Evolutionary conservation across 345 rosid genomes (phyloP).

Genomic region (Eucalyptus erythrocorys): DNA sequence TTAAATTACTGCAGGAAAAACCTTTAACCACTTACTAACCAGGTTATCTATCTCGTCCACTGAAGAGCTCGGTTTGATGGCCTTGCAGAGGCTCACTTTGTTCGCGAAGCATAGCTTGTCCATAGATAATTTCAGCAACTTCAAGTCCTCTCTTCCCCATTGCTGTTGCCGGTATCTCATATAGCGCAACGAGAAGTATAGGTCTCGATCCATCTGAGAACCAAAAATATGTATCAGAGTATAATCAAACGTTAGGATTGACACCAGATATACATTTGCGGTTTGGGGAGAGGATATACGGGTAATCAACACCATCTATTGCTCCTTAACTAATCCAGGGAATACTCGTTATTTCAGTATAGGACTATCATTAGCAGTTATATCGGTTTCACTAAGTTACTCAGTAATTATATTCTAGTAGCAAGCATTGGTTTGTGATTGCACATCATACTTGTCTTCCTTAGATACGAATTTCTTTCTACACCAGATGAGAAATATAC

Average conservation of each 20-base stretch:
- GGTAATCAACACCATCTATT: background rate
- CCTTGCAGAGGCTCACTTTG: background rate
- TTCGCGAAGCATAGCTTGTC: background rate
- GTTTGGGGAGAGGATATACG: background rate
- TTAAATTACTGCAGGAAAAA: background rate
- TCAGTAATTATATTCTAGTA: background rate
- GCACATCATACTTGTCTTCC: background rate
- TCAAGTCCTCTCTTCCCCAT: background rate
- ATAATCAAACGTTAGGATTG: background rate
- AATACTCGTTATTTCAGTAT: background rate
- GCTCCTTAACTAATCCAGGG: background rate
- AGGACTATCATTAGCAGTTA: background rate
- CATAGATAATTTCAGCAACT: background rate
- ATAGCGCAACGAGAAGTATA: background rate
- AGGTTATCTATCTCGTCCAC: background rate
- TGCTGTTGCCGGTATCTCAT: fast-evolving
- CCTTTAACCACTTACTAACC: background rate
- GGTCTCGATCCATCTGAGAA: background rate
- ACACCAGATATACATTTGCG: background rate
- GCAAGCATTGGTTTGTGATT: background rate
- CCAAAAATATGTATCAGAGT: background rate
- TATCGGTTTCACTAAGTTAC: background rate
- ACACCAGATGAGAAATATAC: background rate
- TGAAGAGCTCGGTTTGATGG: background rate
- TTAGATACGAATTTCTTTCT: background rate